These are phyloP conservation scores for Aspergillus pseudoviridinutans DNA, from an alignment of 2,329 filamentous ascomycete species.

Conservation along the genomic window DNA sequence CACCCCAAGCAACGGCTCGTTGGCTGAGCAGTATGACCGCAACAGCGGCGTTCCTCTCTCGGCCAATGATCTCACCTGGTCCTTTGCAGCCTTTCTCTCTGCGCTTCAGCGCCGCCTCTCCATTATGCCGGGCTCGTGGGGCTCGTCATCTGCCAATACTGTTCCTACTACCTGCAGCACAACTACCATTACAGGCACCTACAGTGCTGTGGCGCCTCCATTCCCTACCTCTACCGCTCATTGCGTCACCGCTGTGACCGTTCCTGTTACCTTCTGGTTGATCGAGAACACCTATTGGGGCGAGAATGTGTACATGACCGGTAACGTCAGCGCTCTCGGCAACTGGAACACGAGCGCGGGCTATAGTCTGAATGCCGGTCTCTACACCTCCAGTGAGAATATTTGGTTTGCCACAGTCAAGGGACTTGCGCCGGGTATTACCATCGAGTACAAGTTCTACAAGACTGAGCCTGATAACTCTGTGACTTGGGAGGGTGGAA, in stretches of 20 bases:
- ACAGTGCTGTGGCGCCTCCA: neutral
- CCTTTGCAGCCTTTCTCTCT: conserved; percentile 18
- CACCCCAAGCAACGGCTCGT: conserved; percentile 16
- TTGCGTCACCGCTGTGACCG: neutral
- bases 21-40: conserved; percentile 36
- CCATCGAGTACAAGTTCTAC: neutral
- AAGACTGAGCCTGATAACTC: neutral
- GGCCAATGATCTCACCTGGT: conserved; percentile 19
- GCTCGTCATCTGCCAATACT: conserved; percentile 5
- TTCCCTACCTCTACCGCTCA: neutral
- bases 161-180: conserved; percentile 6
- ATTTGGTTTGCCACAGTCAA: neutral
- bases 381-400: neutral
- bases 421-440: neutral
- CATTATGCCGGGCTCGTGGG: conserved; percentile 18
- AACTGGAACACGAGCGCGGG: neutral
- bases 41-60: conserved; percentile 13
- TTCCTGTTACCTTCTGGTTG: neutral
- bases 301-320: neutral
- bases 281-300: neutral
- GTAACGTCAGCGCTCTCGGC: neutral
- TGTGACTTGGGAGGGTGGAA: neutral
- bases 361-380: neutral
- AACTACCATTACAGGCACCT: conserved; percentile 4
- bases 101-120: conserved; percentile 12